Evolutionary conservation across 768 basidiomycete species (phyloP).

Genomic region (Boletus sp.): DNA sequence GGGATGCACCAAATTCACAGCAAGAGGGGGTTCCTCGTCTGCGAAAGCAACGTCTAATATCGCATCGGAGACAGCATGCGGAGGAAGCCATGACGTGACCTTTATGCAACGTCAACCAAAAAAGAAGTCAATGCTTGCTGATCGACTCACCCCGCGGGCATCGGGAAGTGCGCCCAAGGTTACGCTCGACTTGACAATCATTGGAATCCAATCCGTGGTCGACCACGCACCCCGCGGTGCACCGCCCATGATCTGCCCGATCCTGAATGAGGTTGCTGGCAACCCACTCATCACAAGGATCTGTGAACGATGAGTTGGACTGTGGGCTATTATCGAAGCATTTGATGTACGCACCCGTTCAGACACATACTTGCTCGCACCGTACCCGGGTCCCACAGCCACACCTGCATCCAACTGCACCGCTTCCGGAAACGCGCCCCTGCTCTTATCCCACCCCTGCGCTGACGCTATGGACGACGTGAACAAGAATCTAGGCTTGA

Average conservation of each 20-base stretch:
- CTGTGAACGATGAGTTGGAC: conserved; percentile 5
- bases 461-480: conserved; percentile 37
- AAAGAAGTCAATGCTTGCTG: neutral
- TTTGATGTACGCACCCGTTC: conserved; percentile 16
- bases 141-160: conserved; percentile 26
- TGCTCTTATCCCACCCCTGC: conserved; percentile 12
- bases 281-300: conserved; percentile 35
- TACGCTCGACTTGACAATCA: conserved; percentile 36
- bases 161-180: conserved; percentile 31
- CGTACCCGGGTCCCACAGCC: conserved; percentile 37
- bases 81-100: conserved; percentile 32
- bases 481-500: conserved; percentile 39
- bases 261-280: conserved; percentile 32
- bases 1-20: conserved; percentile 35
- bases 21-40: conserved; percentile 14
- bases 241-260: conserved; percentile 39
- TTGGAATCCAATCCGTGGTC: conserved; percentile 37
- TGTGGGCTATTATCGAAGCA: neutral
- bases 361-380: conserved; percentile 32
- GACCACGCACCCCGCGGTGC: conserved; percentile 37
- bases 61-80: conserved; percentile 23
- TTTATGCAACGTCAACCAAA: conserved; percentile 4
- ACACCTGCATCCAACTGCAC: conserved; percentile 23
- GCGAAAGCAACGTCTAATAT: conserved; percentile 32
- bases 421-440: conserved; percentile 34